Conservation (phyloP, 208 protist species). For the Giardia muris region DNA sequence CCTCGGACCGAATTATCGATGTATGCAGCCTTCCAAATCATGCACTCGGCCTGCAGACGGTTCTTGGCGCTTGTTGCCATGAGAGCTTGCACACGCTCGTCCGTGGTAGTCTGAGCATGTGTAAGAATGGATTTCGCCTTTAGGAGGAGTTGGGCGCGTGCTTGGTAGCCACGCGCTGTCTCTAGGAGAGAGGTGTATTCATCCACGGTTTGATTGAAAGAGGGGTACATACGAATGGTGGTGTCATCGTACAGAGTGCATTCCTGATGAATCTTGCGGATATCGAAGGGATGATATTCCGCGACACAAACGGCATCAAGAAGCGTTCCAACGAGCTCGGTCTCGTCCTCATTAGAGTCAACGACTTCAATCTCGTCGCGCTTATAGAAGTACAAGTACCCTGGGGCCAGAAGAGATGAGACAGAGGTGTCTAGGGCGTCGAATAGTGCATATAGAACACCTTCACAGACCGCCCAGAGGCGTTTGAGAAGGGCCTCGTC, state of each 20-base stretch:
- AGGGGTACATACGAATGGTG: neutral
- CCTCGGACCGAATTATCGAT: neutral
- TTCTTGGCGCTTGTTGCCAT: neutral
- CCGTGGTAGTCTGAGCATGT: neutral
- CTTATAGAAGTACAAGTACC: constrained; percentile 16
- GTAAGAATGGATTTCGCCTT: neutral
- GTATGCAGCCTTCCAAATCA: neutral
- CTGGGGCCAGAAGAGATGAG: neutral
- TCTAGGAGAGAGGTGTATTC: neutral
- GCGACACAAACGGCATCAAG: neutral
- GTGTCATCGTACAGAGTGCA: neutral
- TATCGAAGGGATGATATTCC: constrained; percentile 16
- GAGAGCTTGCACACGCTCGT: neutral
- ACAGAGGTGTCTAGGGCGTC: neutral
- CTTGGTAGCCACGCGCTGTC: neutral
- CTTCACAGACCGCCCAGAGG: neutral
- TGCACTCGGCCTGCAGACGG: neutral
- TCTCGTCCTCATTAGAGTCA: neutral
- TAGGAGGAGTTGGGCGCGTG: neutral
- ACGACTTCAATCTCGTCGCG: neutral
- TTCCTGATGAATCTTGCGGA: neutral
- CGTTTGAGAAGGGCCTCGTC: neutral
- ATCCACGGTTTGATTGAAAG: neutral
- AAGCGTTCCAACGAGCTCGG: neutral
- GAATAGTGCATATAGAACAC: neutral